Conservation (phyloP, 805 yeast genomes). For the Gaillardinia entomophila region DNA sequence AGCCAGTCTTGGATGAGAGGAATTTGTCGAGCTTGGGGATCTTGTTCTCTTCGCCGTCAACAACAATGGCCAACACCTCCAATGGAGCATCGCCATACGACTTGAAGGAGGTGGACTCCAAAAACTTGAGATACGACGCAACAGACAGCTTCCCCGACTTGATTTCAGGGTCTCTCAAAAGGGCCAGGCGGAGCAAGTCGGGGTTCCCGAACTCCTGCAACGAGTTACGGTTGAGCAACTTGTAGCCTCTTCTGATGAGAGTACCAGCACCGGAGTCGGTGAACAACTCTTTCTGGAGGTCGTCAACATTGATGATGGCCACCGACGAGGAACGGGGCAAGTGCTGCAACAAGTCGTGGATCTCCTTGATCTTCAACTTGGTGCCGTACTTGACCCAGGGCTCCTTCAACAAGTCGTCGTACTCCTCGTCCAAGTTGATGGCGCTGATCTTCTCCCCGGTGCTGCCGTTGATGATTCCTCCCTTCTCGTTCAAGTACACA, state of each 20-base stretch:
- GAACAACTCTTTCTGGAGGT: conserved; percentile 92
- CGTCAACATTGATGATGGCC: conserved; percentile 92
- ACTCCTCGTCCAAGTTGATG: conserved; percentile 95
- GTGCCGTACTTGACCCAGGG: conserved; percentile 99
- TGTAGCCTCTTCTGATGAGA: conserved; percentile 94
- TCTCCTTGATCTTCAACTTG: conserved; percentile 92
- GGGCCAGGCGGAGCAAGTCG: conserved; percentile 72
- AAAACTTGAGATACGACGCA: conserved; percentile 71
- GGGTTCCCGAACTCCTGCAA: conserved; percentile 64
- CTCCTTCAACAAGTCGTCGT: conserved; percentile 82
- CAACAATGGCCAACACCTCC: conserved; percentile 87
- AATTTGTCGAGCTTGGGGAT: conserved; percentile 79
- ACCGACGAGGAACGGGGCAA: conserved; percentile 97
- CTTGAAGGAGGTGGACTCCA: conserved; percentile 59
- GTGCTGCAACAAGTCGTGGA: conserved; percentile 87
- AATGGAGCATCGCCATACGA: conserved; percentile 94
- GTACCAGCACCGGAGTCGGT: conserved; percentile 99
- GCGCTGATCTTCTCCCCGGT: conserved; percentile 85
- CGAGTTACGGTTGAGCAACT: conserved; percentile 65
- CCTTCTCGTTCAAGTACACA: conserved; percentile 94
- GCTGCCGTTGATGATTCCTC: conserved; percentile 90
- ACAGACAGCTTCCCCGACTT: conserved; percentile 65
- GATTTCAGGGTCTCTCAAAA: conserved; percentile 72
- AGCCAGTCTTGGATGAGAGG: conserved; percentile 81
- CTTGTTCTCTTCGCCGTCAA: conserved; percentile 35